Base-by-base conservation (phyloP, 371 early-diverging fungal species). In the Haplosporangium sp. region DNA sequence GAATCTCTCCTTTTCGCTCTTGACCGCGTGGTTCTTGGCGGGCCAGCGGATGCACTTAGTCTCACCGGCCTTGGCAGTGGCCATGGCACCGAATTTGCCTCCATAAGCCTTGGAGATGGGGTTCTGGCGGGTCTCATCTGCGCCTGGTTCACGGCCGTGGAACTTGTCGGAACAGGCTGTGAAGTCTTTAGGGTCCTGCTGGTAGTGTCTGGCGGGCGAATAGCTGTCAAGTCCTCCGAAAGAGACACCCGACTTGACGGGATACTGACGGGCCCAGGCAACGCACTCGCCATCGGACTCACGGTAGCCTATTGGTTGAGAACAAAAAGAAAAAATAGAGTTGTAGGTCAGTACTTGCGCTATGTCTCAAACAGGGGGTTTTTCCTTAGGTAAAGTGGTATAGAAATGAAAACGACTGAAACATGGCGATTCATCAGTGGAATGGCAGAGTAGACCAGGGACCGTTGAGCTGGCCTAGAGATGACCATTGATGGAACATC, bases 11-110 rank as follows among this genome's bases (percentile, higher is more conserved):
- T 7, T 9, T 6, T 76, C 70, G 21, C 6, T 43, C 29, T 40
- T 5, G 50, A 67, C 67, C n/a, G 77, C 77, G 29, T 77, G 77
- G 68, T 77, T 77, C 68, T 77, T 77, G 55, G 89, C 86, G 1
- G 86, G 86, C 67, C 86, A 87, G 36, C 87, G 89, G 72, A 89
- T 82, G 50, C 89, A 89, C 67, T 82, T 87, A 50, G 66, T 73
- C 11, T 81, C 79, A 47, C 89, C 89, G 68, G 87, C 86, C 21
- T 82, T 86, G 82, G 83, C 86, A 37, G 83, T 36, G 12, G 79
- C 64, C 79, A 64, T 63, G 42, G 48, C 1, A 0, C 79, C 79
- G 13, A 57, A 75, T 1, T 54, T 51, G 16, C 68, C 68, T 21
- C 72, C 72, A 20, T 79, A 79, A 43, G 79, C 67, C 41, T 62